Base-by-base conservation (phyloP, 192 early-diverging fungal genomes). In the Gonapodya prolifera region DNA sequence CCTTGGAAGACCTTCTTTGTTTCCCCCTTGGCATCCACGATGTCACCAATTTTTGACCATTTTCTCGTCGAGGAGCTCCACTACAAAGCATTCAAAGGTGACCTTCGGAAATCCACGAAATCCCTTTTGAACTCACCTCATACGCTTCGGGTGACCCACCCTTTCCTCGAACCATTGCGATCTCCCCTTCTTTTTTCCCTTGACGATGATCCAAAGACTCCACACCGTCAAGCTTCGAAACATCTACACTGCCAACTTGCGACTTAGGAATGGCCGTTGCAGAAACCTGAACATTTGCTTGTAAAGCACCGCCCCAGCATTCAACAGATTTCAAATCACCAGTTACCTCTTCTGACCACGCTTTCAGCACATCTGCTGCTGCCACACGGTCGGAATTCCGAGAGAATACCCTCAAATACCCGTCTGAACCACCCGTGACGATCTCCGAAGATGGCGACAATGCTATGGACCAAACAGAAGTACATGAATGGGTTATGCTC, bases 11-110 rank as follows among this genome's bases (percentile, higher is more conserved):
- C 78, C 79, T 94, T 91, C 81, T 96, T 98, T 30, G 90, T 81
- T 2, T 86, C 80, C 1, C 92, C 94, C 35, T 91, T 90, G 1
- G 94, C 91, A 83, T 98, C 96, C 0, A 97, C 95, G 0, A 99
- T 95, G 33, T 94, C 90, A 8, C 98, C 98, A 34, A 98, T 86
- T 78, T 97, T 96, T 33, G 79, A 36, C 98, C 98, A 99, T 31
- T 80, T 75, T 8, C 82, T 82, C 13, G 81, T 79, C 8, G 82
- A 79, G 30, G 78, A 80, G 69, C 83, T 89, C 94, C 95, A 99
- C 87, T 91, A 75, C 17, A 18, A 35, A 34, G 71, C n/a, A 70
- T 32, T 32, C 33, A 73, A 78, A 31, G 1, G 35, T 34, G 34
- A 80, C 13, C 30, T 2, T 1, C 30, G 35, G 2, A 77, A 0